phyloP scores from a whole-genome alignment of 352 stramenopile species.

The Phytopythium ostracodes region DNA sequence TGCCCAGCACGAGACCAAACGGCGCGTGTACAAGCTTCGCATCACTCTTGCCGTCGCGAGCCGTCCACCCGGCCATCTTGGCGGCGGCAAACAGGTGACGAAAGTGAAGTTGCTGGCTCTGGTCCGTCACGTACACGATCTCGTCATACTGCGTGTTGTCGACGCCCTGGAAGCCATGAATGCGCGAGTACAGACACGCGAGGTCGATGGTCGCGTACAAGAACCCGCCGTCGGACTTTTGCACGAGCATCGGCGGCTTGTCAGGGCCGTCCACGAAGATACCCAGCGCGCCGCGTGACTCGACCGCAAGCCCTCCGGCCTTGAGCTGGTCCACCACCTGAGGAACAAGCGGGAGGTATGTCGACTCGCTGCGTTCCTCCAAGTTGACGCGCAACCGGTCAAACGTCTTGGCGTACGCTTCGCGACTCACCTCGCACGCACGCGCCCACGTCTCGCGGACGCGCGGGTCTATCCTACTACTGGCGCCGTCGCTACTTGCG shows the following conservation, averaged over 20 bases:
- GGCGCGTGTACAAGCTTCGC: constrained; percentile 64
- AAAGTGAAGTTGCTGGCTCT: constrained; percentile 79
- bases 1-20: constrained; percentile 78
- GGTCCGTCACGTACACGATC: constrained; percentile 79
- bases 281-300: constrained; percentile 61
- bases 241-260: constrained; percentile 79
- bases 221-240: constrained; percentile 77
- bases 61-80: constrained; percentile 45
- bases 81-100: constrained; percentile 70
- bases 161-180: constrained; percentile 63
- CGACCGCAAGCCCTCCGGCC: constrained; percentile 36
- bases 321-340: constrained; percentile 41
- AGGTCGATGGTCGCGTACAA: constrained; percentile 80
- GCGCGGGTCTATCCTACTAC: constrained; percentile 24
- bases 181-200: constrained; percentile 64
- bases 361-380: constrained; percentile 69
- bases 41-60: constrained; percentile 19
- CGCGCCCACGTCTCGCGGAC: constrained; percentile 51
- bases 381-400: constrained; percentile 62
- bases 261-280: constrained; percentile 68
- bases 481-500: not conserved
- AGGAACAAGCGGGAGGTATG: constrained; percentile 61
- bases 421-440: constrained; percentile 67
- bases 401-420: constrained; percentile 64
- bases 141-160: constrained; percentile 70